phyloP scores from a whole-genome alignment of 1,139 yeast genomes.

The Lodderomyces theae region DNA sequence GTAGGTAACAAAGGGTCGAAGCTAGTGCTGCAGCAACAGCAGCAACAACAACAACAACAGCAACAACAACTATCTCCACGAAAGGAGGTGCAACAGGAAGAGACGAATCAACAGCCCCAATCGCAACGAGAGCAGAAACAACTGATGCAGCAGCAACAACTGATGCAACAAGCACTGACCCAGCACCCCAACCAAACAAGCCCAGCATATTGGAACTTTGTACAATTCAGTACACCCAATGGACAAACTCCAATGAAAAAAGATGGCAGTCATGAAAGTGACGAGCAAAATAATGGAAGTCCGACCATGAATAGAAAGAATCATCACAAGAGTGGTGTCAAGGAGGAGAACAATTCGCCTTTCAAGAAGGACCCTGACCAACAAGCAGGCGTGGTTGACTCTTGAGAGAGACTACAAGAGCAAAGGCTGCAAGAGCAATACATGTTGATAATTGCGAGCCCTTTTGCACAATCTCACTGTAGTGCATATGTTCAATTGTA shows the following conservation, averaged over 20 bases:
- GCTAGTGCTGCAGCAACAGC: slow-evolving; percentile 14
- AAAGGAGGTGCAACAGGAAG: slow-evolving; percentile 8
- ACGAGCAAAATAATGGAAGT: slow-evolving; percentile 3
- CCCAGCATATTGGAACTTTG: slow-evolving; percentile 78
- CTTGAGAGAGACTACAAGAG: slow-evolving; percentile 3
- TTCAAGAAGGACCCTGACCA: slow-evolving; percentile 8
- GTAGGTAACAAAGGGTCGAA: not conserved
- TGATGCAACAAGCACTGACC: slow-evolving; percentile 15
- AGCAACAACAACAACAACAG: slow-evolving; percentile 29
- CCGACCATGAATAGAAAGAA: slow-evolving; percentile 39
- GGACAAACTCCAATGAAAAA: slow-evolving; percentile 47
- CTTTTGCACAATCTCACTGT: no score
- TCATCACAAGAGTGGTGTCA: slow-evolving; percentile 10
- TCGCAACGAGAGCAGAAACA: slow-evolving; percentile 9
- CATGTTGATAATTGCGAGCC: no score
- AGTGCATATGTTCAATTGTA: not conserved
- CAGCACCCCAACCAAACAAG: slow-evolving; percentile 45
- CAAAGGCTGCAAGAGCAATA: no score
- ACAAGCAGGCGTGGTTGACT: slow-evolving; percentile 12
- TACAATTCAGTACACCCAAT: slow-evolving; percentile 70
- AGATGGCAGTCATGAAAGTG: slow-evolving; percentile 31
- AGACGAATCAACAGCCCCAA: slow-evolving; percentile 29
- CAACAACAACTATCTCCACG: slow-evolving; percentile 6
- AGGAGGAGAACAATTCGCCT: slow-evolving; percentile 7
- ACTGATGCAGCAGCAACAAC: slow-evolving; percentile 1